Evolutionary conservation across 2,329 filamentous ascomycete species (phyloP), one percentile per base, ranked within the genome.

Genomic region (Hortaea sp.): DNA sequence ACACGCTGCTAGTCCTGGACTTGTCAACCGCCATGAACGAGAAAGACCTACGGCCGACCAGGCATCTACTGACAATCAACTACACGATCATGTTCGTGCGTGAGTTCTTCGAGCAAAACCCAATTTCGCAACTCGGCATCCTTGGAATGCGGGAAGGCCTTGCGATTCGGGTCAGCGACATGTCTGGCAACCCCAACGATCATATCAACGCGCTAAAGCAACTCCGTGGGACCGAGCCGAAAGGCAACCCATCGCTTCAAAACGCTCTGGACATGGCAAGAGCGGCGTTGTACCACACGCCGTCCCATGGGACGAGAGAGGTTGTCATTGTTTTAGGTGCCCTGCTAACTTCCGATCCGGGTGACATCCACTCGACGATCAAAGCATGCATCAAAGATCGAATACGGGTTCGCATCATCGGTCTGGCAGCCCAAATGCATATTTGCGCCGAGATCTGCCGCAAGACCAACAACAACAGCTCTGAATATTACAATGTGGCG

Each of bases 31-130:
- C 90, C 43, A 98, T 98, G 92, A 69, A 80, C 5, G 89, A 97
- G 66, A 97, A 97, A 67, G 92, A 98, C 63, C 75, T 97, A 55
- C 79, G 92, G 28, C 92, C 92, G 5, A 95, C 82, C 39, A 79
- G 90, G 49, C 89, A 90, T 66, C 77, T 88, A 34, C 77, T 95
- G 30, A 84, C 82, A 44, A 75, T 95, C 60, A 82, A 82, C 53
- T 94, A 88, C 66, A 84, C 88, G 11, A 79, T 84, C 53, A 84
- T 88, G 47, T 98, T 97, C 66, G 84, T 97, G 42, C 78, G 82
- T 49, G 90, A 95, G 65, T 98, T 88, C 69, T 98, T 97, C 63
- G 92, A 97, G 67, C 92, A 98, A 67, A 98, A 98, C 60, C 92
- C 92, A 7, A 97, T 98, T 55, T 94, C 88, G 7, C 92, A 98